phyloP scores from a whole-genome alignment of 768 basidiomycete species.

The Psilocybe cyanescens region DNA sequence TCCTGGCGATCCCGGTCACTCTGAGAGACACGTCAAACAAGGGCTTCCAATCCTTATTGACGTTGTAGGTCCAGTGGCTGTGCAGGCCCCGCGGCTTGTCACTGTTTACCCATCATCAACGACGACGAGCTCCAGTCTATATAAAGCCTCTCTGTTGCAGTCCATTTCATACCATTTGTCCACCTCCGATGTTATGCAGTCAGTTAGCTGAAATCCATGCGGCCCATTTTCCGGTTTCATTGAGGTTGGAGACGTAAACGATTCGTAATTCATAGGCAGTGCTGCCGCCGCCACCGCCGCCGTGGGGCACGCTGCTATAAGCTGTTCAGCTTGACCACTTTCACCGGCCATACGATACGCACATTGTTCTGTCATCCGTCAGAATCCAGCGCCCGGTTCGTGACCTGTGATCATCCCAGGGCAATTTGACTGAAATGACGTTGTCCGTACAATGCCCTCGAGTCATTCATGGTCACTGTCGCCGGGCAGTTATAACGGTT shows the following conservation, averaged over 20 bases:
- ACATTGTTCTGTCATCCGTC: slow-evolving; percentile 3
- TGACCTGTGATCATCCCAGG: neutral
- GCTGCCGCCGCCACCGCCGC: neutral
- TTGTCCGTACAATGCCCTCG: neutral
- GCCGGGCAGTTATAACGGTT: neutral
- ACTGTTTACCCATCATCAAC: neutral
- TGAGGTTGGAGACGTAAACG: no score
- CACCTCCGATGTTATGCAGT: neutral
- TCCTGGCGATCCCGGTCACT: neutral
- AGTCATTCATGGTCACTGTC: neutral
- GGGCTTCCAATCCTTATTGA: neutral
- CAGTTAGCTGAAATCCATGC: no score
- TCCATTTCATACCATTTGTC: neutral
- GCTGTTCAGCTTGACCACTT: no score
- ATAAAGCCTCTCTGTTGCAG: slow-evolving; percentile 1
- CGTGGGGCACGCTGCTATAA: no score
- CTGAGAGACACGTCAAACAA: neutral
- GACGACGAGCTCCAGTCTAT: slow-evolving; percentile 3
- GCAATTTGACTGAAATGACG: neutral
- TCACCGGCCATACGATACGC: neutral
- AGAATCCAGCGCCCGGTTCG: neutral
- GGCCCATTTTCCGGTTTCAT: no score
- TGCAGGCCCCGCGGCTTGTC: neutral
- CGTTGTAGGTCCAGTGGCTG: slow-evolving; percentile 17
- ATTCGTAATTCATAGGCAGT: no score